Conservation (phyloP, 768 basidiomycete genomes). For the Butyriboletus loyo region DNA sequence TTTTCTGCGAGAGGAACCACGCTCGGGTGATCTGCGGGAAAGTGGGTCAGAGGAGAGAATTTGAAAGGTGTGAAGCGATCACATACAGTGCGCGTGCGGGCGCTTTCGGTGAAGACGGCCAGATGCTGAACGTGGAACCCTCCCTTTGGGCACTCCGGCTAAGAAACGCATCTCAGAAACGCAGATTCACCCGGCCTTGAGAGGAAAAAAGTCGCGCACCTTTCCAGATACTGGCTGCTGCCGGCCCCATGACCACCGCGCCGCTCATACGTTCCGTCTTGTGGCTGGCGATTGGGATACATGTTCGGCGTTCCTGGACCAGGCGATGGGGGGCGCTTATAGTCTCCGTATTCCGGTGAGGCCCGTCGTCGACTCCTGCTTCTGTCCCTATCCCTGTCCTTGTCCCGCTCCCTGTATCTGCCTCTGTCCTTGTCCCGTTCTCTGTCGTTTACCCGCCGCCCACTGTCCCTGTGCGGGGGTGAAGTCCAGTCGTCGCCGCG, state of each 20-base stretch:
- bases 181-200: background rate
- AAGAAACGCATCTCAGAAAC: background rate
- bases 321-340: conserved; percentile 43
- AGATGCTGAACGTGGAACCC: conserved; percentile 54
- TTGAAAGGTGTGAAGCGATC: background rate
- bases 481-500: background rate
- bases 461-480: conserved; percentile 7
- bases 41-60: background rate
- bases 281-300: conserved; percentile 44
- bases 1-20: conserved; percentile 50
- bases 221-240: conserved; percentile 59
- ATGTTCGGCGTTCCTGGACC: conserved; percentile 46
- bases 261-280: conserved; percentile 17
- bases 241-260: conserved; percentile 32
- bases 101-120: conserved; percentile 79
- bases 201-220: conserved; percentile 39
- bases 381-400: conserved; percentile 17
- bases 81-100: conserved; percentile 58
- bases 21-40: conserved; percentile 52
- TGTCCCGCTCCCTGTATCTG: conserved; percentile 21
- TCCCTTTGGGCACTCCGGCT: conserved; percentile 75
- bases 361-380: conserved; percentile 33
- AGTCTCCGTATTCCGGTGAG: conserved; percentile 64
- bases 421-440: conserved; percentile 19
- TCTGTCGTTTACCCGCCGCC: conserved; percentile 6